These are phyloP conservation scores for Metschnikowia gelsemii DNA, from an alignment of 805 yeast genomes.

Conservation along the genomic window DNA sequence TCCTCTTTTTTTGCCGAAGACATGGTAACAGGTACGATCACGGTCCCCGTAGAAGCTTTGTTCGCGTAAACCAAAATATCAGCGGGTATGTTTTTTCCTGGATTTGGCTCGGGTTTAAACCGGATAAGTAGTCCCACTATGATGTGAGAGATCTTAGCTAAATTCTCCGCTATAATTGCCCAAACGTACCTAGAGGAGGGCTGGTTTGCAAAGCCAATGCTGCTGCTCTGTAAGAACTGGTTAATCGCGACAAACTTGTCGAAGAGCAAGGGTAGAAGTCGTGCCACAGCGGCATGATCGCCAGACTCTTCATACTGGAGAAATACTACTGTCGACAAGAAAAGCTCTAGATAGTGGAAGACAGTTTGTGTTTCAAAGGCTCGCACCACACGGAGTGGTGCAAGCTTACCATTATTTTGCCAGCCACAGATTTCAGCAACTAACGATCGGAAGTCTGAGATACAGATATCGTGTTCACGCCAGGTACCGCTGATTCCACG, in stretches of 20 bases:
- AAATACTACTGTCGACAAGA: slow-evolving; percentile 29
- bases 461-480: slow-evolving; percentile 15
- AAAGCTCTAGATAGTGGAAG: slow-evolving; percentile 31
- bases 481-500: slow-evolving; percentile 14
- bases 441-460: slow-evolving; percentile 24
- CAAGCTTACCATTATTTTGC: slow-evolving; percentile 23
- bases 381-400: slow-evolving; percentile 13
- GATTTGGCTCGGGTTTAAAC: slow-evolving; percentile 17
- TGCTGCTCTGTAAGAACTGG: slow-evolving; percentile 14
- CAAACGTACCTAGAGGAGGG: slow-evolving; percentile 23
- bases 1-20: slow-evolving; percentile 14
- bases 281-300: slow-evolving; percentile 15
- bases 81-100: not conserved
- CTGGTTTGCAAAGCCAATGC: slow-evolving; percentile 10
- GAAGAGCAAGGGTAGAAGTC: slow-evolving; percentile 21
- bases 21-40: slow-evolving; percentile 2
- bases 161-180: slow-evolving; percentile 29
- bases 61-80: slow-evolving; percentile 1
- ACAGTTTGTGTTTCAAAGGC: slow-evolving; percentile 18
- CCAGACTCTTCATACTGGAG: slow-evolving; percentile 37
- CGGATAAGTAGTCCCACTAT: slow-evolving; percentile 35
- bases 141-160: slow-evolving; percentile 33
- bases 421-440: slow-evolving; percentile 28
- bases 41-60: too few species aligned
- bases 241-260: slow-evolving; percentile 18